Percentiles rank a stretch among this genome's conserved stretches.
These are phyloP conservation scores for Claviceps sorghi DNA, from an alignment of 2,329 filamentous ascomycete species.

Conservation along the genomic window DNA sequence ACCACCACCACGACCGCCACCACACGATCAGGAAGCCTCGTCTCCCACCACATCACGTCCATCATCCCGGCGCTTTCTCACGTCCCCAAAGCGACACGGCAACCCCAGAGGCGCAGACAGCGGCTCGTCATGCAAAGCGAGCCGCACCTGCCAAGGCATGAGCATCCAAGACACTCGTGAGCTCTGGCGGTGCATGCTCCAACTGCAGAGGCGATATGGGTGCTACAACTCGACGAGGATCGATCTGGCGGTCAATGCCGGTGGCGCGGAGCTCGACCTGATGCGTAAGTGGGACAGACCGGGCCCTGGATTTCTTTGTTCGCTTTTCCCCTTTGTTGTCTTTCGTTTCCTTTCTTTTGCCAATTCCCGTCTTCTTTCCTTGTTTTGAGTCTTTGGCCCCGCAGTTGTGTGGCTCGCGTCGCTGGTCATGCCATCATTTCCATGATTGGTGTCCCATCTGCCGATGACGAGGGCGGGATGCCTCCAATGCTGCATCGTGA, in stretches of 20 bases:
- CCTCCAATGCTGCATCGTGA: not conserved
- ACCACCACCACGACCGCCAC: not conserved
- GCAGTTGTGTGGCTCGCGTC: no score
- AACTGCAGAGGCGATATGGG: conserved; percentile 30
- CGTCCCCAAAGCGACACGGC: conserved; percentile 1
- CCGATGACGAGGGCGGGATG: no score
- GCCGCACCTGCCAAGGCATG: conserved; percentile 20
- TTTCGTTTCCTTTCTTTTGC: not conserved
- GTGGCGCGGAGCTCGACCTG: conserved; percentile 23
- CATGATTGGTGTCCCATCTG: no score
- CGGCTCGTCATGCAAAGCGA: conserved; percentile 8
- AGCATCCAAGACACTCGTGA: conserved; percentile 24
- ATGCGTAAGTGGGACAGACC: conserved; percentile 27
- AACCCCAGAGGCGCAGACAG: conserved; percentile 7
- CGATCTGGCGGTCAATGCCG: conserved; percentile 29
- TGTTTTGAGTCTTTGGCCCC: no score
- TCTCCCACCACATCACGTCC: conserved; percentile 10
- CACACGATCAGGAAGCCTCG: not conserved
- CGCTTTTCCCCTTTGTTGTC: not conserved
- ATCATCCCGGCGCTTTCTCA: conserved; percentile 9
- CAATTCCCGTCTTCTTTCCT: not conserved
- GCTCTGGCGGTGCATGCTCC: conserved; percentile 34
- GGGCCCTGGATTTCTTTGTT: not conserved
- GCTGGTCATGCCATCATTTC: not conserved
- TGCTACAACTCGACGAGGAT: conserved; percentile 37